Conservation (phyloP, 345 rosid species). For the Mallotus nudiflorus region DNA sequence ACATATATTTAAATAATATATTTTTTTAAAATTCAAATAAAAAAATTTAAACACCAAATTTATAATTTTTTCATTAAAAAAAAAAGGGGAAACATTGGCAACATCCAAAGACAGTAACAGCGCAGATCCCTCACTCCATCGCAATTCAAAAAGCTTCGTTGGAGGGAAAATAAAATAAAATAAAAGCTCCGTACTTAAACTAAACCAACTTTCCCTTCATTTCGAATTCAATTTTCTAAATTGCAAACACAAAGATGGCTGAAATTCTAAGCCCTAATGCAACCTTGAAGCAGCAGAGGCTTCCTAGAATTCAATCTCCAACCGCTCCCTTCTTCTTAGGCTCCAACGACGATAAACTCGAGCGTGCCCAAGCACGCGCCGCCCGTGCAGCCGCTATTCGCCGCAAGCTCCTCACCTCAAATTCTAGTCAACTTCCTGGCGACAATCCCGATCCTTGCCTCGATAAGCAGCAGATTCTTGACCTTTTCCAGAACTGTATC, state of each 20-base stretch:
- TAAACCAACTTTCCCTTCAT: neutral
- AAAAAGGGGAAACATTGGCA: too few species aligned
- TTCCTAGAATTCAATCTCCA: conserved; percentile 72
- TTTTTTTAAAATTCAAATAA: too few species aligned
- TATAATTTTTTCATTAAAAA: too few species aligned
- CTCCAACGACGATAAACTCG: conserved; percentile 76
- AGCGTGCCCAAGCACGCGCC: conserved; percentile 88
- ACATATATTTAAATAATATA: too few species aligned
- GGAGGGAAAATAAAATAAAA: too few species aligned
- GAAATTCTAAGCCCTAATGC: conserved; percentile 73
- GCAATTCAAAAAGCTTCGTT: too few species aligned
- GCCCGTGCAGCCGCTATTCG: conserved; percentile 85
- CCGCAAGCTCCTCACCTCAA: conserved; percentile 50
- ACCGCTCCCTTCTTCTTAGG: conserved; percentile 74
- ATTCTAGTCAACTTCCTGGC: conserved; percentile 23
- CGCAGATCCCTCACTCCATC: too few species aligned
- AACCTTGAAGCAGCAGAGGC: conserved; percentile 46
- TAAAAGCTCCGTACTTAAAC: too few species aligned
- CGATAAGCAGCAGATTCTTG: conserved; percentile 77
- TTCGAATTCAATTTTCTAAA: neutral
- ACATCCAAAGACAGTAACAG: too few species aligned
- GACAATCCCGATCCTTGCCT: conserved; percentile 56
- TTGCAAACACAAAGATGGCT: conserved; percentile 41
- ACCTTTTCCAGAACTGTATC: conserved; percentile 84
- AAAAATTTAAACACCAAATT: too few species aligned